Percentiles rank a stretch among this genome's conserved stretches.
Evolutionary conservation across 2,329 filamentous ascomycete genomes (phyloP).

Genomic region (Fusarium nanum): DNA sequence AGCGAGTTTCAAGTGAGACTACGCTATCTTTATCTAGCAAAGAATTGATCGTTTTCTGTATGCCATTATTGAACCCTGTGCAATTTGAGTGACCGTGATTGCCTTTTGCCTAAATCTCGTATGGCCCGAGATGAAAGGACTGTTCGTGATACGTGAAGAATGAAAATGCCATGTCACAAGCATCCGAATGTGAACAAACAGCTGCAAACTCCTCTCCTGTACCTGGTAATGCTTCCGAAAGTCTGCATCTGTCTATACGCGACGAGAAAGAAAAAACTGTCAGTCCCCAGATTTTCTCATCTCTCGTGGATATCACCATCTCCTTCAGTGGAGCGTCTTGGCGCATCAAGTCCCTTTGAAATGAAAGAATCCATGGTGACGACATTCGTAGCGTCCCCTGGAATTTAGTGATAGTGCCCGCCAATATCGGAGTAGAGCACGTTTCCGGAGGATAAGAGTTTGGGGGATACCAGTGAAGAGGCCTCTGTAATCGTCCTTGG

Average conservation of each 20-base stretch:
- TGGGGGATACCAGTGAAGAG: slow-evolving; percentile 10
- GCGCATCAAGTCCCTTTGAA: slow-evolving; percentile 25
- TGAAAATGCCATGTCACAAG: slow-evolving; percentile 1
- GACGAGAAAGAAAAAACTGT: background rate
- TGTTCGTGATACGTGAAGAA: slow-evolving; percentile 29
- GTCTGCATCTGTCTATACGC: background rate
- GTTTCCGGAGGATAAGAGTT: slow-evolving; percentile 25
- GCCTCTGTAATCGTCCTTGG: fast-evolving
- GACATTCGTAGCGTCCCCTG: slow-evolving; percentile 42
- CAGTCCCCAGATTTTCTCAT: slow-evolving; percentile 6
- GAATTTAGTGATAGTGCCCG: slow-evolving; percentile 36
- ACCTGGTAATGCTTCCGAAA: background rate
- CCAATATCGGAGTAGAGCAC: slow-evolving; percentile 33
- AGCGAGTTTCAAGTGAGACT: slow-evolving; percentile 14
- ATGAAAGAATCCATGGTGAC: slow-evolving; percentile 34
- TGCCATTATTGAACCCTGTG: background rate
- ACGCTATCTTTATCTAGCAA: background rate
- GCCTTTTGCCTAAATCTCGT: slow-evolving; percentile 3
- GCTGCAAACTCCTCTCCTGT: background rate
- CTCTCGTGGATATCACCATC: slow-evolving; percentile 22
- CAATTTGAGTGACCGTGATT: background rate
- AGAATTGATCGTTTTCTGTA: background rate
- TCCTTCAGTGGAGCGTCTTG: slow-evolving; percentile 28
- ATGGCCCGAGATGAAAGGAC: slow-evolving; percentile 29
- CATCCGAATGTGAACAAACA: slow-evolving; percentile 1